phyloP scores from a whole-genome alignment of 257 asterid species.

The Mitragyna speciosa region DNA sequence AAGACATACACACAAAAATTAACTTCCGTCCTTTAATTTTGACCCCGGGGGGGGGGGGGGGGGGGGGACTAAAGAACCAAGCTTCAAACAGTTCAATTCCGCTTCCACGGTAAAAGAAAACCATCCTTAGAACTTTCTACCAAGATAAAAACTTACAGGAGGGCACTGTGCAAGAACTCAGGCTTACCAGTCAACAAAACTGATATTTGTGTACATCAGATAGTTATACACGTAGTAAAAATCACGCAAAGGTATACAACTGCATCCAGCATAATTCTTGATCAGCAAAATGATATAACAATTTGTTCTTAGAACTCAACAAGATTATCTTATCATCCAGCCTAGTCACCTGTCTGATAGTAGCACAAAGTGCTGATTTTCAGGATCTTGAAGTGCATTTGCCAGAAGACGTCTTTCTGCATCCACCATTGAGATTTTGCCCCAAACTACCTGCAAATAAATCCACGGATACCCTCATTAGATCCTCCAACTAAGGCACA shows the following conservation, averaged over 20 bases:
- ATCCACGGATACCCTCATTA: neutral
- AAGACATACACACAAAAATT: neutral
- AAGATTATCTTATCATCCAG: constrained; percentile 7
- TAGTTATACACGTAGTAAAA: constrained; percentile 88
- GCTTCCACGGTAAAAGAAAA: neutral
- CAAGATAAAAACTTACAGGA: neutral
- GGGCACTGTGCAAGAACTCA: neutral
- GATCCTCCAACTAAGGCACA: neutral
- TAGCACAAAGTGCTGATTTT: constrained; percentile 82
- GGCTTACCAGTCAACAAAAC: constrained; percentile 91
- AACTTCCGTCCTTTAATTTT: neutral
- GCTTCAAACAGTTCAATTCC: neutral
- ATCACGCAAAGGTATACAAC: constrained; percentile 87
- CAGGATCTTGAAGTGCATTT: constrained; percentile 79
- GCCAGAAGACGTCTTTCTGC: constrained; percentile 94
- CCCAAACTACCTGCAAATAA: constrained; percentile 89
- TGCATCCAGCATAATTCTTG: constrained; percentile 48
- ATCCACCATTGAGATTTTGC: constrained; percentile 96
- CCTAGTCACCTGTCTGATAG: constrained; percentile 85
- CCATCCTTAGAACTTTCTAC: neutral
- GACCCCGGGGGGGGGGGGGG: too few species aligned
- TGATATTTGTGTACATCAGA: constrained; percentile 88
- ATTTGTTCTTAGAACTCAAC: constrained; percentile 14
- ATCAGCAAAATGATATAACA: constrained; percentile 23
- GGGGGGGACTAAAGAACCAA: neutral